phyloP scores from a whole-genome alignment of 2,329 filamentous ascomycete genomes.

The Paraphoma sp. region DNA sequence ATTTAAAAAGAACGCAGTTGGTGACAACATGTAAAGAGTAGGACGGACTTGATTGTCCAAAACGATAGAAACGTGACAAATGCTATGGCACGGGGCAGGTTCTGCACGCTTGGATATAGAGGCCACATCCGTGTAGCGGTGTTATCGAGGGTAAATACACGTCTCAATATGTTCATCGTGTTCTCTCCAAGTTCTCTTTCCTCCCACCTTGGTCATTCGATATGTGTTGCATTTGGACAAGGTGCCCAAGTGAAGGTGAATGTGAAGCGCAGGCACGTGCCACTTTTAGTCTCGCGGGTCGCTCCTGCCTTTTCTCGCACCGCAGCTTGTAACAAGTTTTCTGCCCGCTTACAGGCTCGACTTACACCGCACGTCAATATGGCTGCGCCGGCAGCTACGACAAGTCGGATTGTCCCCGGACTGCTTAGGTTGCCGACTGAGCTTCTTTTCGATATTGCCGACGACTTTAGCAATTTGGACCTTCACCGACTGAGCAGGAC shows the following conservation, averaged over 20 bases:
- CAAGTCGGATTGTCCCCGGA: not conserved
- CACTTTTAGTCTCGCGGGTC: not conserved
- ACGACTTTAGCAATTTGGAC: conserved; percentile 6
- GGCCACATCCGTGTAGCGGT: not conserved
- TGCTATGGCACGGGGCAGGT: not conserved
- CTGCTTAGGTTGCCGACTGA: conserved; percentile 14
- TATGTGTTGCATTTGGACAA: too few relatives aligned
- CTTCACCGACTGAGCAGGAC: conserved; percentile 8
- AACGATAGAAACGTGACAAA: not conserved
- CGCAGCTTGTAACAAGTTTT: not conserved
- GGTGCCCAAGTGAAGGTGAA: not conserved
- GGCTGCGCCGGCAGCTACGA: not conserved
- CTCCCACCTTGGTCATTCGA: not conserved
- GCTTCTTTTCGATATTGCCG: conserved; percentile 9
- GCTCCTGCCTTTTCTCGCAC: not conserved
- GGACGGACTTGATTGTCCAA: not conserved
- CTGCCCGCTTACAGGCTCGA: not conserved
- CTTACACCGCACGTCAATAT: too few relatives aligned
- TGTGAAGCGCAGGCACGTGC: too few relatives aligned
- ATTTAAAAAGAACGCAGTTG: not conserved
- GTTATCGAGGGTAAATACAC: not conserved
- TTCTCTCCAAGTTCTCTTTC: not conserved
- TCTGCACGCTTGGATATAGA: not conserved
- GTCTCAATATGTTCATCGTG: not conserved
- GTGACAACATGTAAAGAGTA: not conserved